A percentile compares a stretch with the other conserved stretches of the same genome.
These are phyloP conservation scores for Ceratocystis colombiana DNA, from an alignment of 2,329 filamentous ascomycete genomes.

Conservation along the genomic window DNA sequence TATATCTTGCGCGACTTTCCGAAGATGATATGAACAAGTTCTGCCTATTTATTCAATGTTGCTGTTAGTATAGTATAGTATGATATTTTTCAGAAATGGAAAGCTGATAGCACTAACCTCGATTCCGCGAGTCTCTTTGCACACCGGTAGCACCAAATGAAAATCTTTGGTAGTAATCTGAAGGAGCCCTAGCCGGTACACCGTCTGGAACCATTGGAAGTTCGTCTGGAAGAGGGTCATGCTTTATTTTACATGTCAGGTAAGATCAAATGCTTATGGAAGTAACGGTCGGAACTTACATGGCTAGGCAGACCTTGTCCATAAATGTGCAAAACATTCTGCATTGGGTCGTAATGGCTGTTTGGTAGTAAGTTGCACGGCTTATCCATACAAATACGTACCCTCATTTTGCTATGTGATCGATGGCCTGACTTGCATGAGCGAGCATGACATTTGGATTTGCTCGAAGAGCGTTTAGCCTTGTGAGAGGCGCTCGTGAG, in stretches of 20 bases:
- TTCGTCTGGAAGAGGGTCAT: neutral
- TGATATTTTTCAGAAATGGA: neutral
- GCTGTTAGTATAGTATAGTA: neutral
- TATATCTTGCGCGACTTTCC: neutral
- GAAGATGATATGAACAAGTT: neutral
- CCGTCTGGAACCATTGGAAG: too few species aligned
- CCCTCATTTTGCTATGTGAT: neutral
- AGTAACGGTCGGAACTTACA: neutral
- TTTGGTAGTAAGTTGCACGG: neutral
- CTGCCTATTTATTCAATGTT: neutral
- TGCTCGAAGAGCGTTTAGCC: neutral
- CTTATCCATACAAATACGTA: neutral
- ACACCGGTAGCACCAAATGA: neutral
- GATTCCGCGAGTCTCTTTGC: neutral
- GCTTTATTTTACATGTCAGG: neutral
- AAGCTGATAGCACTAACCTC: neutral
- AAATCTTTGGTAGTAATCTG: neutral
- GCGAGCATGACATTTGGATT: neutral
- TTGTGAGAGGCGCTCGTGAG: neutral
- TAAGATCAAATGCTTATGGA: neutral
- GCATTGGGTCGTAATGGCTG: neutral
- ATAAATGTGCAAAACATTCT: neutral
- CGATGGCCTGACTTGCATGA: neutral
- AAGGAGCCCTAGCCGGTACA: neutral
- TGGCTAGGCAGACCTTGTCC: neutral